Evolutionary conservation across 2,329 filamentous ascomycete genomes (phyloP).

Genomic region (Colletotrichum tanaceti): DNA sequence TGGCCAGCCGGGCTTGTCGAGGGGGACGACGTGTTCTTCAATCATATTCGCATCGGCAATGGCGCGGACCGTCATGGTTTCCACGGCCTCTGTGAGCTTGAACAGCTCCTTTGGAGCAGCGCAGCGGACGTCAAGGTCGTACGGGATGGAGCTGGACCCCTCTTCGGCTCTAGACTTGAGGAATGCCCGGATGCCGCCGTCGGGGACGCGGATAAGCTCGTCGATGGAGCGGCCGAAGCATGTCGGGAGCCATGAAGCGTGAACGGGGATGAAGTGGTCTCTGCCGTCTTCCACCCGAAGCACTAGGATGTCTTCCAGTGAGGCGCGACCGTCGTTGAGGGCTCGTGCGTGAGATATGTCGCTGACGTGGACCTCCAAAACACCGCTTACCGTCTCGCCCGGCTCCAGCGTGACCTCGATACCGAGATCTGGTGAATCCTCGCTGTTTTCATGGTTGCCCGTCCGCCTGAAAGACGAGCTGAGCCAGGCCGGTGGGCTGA

Average conservation of each 20-base stretch:
- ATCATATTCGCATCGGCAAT: constrained; percentile 73
- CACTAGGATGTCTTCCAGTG: constrained; percentile 87
- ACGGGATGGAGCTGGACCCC: constrained; percentile 63
- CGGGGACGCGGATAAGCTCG: constrained; percentile 87
- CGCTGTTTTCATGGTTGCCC: constrained; percentile 51
- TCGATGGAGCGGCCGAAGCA: constrained; percentile 88
- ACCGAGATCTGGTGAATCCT: constrained; percentile 48
- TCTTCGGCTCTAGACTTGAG: constrained; percentile 47
- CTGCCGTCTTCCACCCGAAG: constrained; percentile 84
- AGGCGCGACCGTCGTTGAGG: constrained; percentile 75
- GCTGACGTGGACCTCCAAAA: constrained; percentile 75
- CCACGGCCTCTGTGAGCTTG: constrained; percentile 84
- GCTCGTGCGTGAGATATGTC: constrained; percentile 71
- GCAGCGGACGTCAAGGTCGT: constrained; percentile 71
- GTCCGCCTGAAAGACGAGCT: constrained; percentile 71
- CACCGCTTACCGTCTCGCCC: constrained; percentile 81
- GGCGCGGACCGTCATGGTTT: constrained; percentile 65
- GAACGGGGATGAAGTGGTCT: constrained; percentile 90
- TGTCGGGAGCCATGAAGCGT: constrained; percentile 81
- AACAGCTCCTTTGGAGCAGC: constrained; percentile 92
- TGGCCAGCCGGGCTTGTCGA: constrained; percentile 68
- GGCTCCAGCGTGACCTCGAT: constrained; percentile 78
- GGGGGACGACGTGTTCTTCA: constrained; percentile 63
- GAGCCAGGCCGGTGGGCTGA: constrained; percentile 73
- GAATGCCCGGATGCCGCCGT: constrained; percentile 76